Evolutionary conservation across 2,329 filamentous ascomycete species (phyloP).

Genomic region (Akanthomyces dipterigenus): DNA sequence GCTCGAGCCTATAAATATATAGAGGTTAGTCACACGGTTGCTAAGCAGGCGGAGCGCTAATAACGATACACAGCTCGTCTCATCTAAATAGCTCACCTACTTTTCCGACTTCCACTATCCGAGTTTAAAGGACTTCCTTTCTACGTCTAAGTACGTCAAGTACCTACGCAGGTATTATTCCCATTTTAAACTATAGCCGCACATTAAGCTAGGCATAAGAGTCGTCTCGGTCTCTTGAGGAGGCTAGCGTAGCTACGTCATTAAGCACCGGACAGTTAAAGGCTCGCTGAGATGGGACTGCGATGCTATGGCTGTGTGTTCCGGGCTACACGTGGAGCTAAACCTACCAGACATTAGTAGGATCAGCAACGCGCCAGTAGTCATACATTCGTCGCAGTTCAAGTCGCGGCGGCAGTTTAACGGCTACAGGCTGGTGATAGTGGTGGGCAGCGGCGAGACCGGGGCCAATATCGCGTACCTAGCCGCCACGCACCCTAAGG

Average conservation of each 20-base stretch:
- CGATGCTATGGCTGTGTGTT: conserved; percentile 37
- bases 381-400: conserved; percentile 38
- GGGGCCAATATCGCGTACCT: conserved; percentile 36
- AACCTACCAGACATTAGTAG: conserved; percentile 31
- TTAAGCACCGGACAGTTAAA: not conserved
- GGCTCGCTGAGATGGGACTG: conserved; percentile 24
- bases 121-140: conserved; percentile 34
- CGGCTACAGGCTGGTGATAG: conserved; percentile 13
- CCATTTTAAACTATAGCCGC: conserved; percentile 29
- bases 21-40: conserved; percentile 21
- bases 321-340: conserved; percentile 34
- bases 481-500: conserved; percentile 32
- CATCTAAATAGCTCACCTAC: conserved; percentile 39
- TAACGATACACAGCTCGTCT: conserved; percentile 28
- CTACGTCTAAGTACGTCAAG: conserved; percentile 27
- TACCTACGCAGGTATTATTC: conserved; percentile 35
- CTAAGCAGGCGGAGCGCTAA: no score
- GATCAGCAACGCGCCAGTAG: conserved; percentile 24
- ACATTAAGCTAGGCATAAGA: conserved; percentile 27
- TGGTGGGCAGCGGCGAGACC: conserved; percentile 38
- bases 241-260: conserved; percentile 3
- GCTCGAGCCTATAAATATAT: conserved; percentile 37
- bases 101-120: conserved; percentile 39
- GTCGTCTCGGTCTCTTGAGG: conserved; percentile 22
- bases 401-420: conserved; percentile 34